Evolutionary conservation across 768 basidiomycete genomes (phyloP).

Genomic region (Heimioporus sp.): DNA sequence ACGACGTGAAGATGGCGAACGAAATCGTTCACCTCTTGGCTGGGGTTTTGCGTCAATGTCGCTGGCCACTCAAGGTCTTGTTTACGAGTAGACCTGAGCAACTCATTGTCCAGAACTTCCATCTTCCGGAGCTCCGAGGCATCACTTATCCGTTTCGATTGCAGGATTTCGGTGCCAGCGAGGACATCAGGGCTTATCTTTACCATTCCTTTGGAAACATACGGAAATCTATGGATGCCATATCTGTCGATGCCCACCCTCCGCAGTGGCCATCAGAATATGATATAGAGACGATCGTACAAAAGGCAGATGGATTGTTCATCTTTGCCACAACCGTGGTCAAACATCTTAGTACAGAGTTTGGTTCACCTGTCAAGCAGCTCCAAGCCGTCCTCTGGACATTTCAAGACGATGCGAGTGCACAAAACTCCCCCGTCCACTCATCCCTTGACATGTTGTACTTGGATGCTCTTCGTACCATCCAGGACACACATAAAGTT

Average conservation of each 20-base stretch:
- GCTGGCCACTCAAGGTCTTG: slow-evolving; percentile 24
- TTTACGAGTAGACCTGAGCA: slow-evolving; percentile 22
- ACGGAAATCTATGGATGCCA: background rate
- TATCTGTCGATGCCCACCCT: background rate
- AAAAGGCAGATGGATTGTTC: slow-evolving; percentile 24
- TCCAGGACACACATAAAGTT: slow-evolving; percentile 10
- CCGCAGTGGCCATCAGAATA: slow-evolving; percentile 21
- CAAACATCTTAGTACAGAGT: slow-evolving; percentile 17
- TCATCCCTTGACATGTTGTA: slow-evolving; percentile 15
- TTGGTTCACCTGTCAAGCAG: slow-evolving; percentile 8
- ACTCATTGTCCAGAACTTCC: slow-evolving; percentile 20
- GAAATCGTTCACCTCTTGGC: slow-evolving; percentile 24
- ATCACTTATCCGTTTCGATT: slow-evolving; percentile 8
- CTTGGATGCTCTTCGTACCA: slow-evolving; percentile 9
- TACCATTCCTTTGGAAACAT: slow-evolving; percentile 18
- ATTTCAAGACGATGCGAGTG: background rate
- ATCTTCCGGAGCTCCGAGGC: slow-evolving; percentile 10
- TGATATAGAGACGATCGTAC: slow-evolving; percentile 18
- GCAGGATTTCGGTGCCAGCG: slow-evolving; percentile 20
- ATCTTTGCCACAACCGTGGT: slow-evolving; percentile 29
- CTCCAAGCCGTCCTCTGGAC: slow-evolving; percentile 11
- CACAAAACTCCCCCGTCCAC: slow-evolving; percentile 7
- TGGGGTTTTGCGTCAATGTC: slow-evolving; percentile 9
- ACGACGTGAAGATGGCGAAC: slow-evolving; percentile 18
- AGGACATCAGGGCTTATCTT: slow-evolving; percentile 25